Evolutionary conservation across 2,329 filamentous ascomycete genomes (phyloP).

Genomic region (Chaetomium olivaceum): DNA sequence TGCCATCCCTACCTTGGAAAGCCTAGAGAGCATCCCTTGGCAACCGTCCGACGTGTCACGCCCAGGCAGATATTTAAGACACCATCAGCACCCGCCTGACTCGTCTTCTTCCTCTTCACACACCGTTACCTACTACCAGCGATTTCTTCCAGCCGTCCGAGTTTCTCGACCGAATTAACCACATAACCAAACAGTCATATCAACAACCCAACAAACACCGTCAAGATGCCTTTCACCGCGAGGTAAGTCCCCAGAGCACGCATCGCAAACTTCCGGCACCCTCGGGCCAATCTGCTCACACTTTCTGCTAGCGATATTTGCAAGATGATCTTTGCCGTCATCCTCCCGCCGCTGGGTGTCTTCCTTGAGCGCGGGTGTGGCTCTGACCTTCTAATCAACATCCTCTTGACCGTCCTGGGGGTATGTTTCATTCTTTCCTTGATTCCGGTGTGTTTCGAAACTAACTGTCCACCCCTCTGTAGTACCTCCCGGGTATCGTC

Average conservation of each 20-base stretch:
- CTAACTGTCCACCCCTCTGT: slow-evolving; percentile 40
- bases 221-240: slow-evolving; percentile 60
- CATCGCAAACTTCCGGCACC: neutral
- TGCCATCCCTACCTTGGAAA: neutral
- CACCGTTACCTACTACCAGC: neutral
- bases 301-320: slow-evolving; percentile 50
- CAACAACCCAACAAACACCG: slow-evolving; percentile 16
- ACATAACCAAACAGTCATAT: neutral
- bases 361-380: slow-evolving; percentile 92
- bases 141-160: neutral
- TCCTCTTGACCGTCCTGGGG: slow-evolving; percentile 75
- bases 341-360: slow-evolving; percentile 87
- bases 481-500: slow-evolving; percentile 76
- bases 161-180: neutral
- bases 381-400: slow-evolving; percentile 88
- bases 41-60: slow-evolving; percentile 5
- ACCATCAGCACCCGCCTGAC: neutral
- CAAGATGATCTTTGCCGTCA: slow-evolving; percentile 80
- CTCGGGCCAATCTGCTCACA: neutral
- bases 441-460: neutral
- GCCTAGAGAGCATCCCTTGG: slow-evolving; percentile 5
- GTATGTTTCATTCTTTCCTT: slow-evolving; percentile 38
- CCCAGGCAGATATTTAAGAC: slow-evolving; percentile 19
- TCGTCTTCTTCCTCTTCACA: neutral
- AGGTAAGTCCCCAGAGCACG: slow-evolving; percentile 42